phyloP scores from a whole-genome alignment of 495 filamentous ascomycete genomes.

The Chaetomium fimeti region DNA sequence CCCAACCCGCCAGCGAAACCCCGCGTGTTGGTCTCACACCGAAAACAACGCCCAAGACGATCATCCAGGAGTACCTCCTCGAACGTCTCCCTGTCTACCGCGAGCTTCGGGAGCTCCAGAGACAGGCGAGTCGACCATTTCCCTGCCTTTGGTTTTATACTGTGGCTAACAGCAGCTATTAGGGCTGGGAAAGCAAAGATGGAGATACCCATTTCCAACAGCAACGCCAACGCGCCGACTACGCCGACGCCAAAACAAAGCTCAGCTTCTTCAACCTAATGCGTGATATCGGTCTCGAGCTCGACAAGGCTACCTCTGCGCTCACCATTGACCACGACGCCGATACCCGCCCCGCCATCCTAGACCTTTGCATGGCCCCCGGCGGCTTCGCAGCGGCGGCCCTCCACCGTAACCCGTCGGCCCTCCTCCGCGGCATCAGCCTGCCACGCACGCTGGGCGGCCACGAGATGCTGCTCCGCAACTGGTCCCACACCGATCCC shows the following conservation, averaged over 20 bases:
- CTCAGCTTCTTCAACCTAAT: conserved; percentile 11
- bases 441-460: conserved; percentile 45
- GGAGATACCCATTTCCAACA: conserved; percentile 5
- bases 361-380: conserved; percentile 61
- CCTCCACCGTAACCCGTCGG: conserved; percentile 39
- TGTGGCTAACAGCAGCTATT: background rate
- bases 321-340: conserved; percentile 2
- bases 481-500: conserved; percentile 6
- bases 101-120: conserved; percentile 6
- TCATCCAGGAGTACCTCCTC: conserved; percentile 3
- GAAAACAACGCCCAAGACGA: background rate
- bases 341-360: conserved; percentile 33
- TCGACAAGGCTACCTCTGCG: conserved; percentile 10
- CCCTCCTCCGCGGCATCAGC: conserved; percentile 44
- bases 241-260: conserved; percentile 2
- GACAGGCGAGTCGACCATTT: background rate
- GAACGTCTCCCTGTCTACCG: conserved; percentile 4
- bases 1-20: too few species aligned
- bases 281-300: conserved; percentile 6
- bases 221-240: conserved; percentile 10
- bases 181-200: conserved; percentile 9
- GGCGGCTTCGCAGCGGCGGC: conserved; percentile 49
- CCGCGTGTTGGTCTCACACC: background rate
- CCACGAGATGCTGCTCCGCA: conserved; percentile 43
- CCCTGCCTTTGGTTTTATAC: background rate